Conservation (phyloP, 2,329 filamentous ascomycete genomes). For the Fusarium liriodendri region DNA sequence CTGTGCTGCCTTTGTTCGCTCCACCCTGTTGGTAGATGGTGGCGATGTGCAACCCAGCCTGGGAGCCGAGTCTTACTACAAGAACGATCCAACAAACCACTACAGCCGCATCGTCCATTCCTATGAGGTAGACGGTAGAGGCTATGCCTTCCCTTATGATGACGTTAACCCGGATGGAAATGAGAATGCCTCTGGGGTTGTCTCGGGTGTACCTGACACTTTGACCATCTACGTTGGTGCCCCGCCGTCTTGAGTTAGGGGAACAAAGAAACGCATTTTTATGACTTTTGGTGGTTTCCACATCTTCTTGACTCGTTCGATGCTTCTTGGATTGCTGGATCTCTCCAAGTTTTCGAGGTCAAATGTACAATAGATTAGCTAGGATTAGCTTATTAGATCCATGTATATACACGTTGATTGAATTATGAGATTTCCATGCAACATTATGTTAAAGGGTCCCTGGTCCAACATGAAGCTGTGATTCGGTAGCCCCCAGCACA, state of each 20-base stretch:
- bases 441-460: background rate
- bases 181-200: constrained; percentile 59
- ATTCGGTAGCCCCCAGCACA: background rate
- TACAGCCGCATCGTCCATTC: constrained; percentile 71
- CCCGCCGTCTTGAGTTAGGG: constrained; percentile 10
- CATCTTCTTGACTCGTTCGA: background rate
- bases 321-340: background rate
- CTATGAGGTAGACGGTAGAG: constrained; percentile 67
- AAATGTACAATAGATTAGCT: background rate
- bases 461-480: background rate
- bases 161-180: constrained; percentile 71
- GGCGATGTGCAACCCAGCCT: constrained; percentile 60
- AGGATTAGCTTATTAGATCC: background rate
- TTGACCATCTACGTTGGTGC: constrained; percentile 46
- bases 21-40: constrained; percentile 57
- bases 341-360: background rate
- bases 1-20: constrained; percentile 63
- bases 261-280: background rate
- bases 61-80: constrained; percentile 56
- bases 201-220: constrained; percentile 37
- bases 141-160: constrained; percentile 76
- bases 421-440: background rate
- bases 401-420: background rate
- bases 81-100: constrained; percentile 59
- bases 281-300: background rate